Conservation (phyloP, 208 protist species). For the Acanthamoeba sp. region DNA sequence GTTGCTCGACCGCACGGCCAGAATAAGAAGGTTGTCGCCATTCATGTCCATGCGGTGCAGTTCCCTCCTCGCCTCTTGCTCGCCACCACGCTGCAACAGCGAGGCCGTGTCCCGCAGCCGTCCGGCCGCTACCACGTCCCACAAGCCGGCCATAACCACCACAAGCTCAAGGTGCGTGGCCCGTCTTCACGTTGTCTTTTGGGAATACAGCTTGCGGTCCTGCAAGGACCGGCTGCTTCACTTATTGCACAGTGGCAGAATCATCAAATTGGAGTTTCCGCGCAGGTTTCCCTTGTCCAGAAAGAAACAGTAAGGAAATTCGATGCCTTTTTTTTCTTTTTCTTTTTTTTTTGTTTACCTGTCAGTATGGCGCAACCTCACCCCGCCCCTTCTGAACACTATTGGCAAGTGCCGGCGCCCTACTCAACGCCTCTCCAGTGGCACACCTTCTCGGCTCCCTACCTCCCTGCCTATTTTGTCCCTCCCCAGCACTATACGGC, state of each 20-base stretch:
- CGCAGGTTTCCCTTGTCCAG: neutral
- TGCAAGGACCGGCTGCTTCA: neutral
- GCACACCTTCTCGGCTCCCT: too few species aligned
- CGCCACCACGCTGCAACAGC: neutral
- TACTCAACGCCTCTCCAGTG: too few species aligned
- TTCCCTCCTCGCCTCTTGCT: neutral
- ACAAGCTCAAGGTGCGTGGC: neutral
- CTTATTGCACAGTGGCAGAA: neutral
- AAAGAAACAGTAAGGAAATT: neutral
- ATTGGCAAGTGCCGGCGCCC: too few species aligned
- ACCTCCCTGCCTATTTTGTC: too few species aligned
- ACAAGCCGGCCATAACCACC: neutral
- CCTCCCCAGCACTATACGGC: too few species aligned
- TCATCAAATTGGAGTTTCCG: neutral
- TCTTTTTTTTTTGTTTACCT: too few species aligned
- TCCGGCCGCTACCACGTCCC: neutral
- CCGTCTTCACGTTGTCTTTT: neutral
- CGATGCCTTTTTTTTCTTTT: too few species aligned
- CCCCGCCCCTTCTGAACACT: too few species aligned
- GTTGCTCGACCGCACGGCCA: slow-evolving; percentile 15
- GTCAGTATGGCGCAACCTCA: too few species aligned
- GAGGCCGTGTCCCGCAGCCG: neutral
- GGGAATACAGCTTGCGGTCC: neutral
- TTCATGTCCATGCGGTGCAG: slow-evolving; percentile 24
- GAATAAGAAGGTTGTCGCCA: neutral